Percentiles rank a stretch among this genome's conserved stretches.
These are phyloP conservation scores for Aurifilum marmelostoma DNA, from an alignment of 2,329 filamentous ascomycete genomes.

Conservation along the genomic window DNA sequence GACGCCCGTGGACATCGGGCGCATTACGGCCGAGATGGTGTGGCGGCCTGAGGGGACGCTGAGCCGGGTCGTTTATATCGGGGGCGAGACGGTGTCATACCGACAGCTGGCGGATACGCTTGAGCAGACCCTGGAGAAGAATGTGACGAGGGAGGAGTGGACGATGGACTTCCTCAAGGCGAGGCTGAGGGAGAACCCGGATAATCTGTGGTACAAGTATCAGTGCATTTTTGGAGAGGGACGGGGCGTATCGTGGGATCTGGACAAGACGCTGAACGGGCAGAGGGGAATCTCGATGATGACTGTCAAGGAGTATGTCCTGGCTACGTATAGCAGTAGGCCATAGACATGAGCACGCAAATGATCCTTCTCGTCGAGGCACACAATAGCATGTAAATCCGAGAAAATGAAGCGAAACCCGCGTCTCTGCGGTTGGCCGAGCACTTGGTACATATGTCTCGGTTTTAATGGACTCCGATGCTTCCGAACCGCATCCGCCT, in stretches of 20 bases:
- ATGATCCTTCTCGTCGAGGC: too few species aligned
- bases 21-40: constrained; percentile 59
- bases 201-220: constrained; percentile 60
- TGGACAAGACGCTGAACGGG: constrained; percentile 55
- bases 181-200: constrained; percentile 51
- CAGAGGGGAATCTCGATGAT: constrained; percentile 50
- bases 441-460: neutral
- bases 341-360: too few species aligned
- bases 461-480: neutral
- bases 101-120: constrained; percentile 55
- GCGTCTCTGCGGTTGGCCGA: too few species aligned
- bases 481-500: neutral
- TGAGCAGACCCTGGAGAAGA: constrained; percentile 45
- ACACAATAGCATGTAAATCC: neutral
- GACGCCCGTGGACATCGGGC: constrained; percentile 65
- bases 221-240: constrained; percentile 63
- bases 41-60: constrained; percentile 42
- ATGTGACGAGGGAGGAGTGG: constrained; percentile 56
- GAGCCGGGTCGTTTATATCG: constrained; percentile 58
- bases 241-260: constrained; percentile 62
- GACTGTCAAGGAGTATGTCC: constrained; percentile 45
- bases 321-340: neutral
- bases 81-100: constrained; percentile 67
- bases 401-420: neutral
- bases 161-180: constrained; percentile 46